Conservation (phyloP, 306 rosid species). For the Hippophae rhamnoides region DNA sequence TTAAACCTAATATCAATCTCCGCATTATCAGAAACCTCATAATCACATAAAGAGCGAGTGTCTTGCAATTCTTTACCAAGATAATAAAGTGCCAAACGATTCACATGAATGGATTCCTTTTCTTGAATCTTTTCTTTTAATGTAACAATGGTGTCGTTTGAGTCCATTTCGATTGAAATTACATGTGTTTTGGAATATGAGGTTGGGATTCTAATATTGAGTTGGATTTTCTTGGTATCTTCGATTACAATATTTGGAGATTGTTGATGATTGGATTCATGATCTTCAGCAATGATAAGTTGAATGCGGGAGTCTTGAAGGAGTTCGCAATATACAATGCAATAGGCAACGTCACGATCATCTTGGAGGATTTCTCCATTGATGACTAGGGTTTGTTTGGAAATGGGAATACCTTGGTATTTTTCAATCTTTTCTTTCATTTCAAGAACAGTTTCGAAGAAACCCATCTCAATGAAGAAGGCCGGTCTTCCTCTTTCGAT, state of each 20-base stretch:
- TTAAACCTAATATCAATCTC: slow-evolving; percentile 37
- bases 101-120: slow-evolving; percentile 17
- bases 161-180: slow-evolving; percentile 27
- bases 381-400: slow-evolving; percentile 58
- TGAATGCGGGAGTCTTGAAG: slow-evolving; percentile 41
- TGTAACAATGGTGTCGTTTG: slow-evolving; percentile 30
- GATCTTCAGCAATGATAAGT: slow-evolving; percentile 24
- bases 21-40: slow-evolving; percentile 19
- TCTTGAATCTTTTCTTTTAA: slow-evolving; percentile 48
- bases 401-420: slow-evolving; percentile 46
- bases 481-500: slow-evolving; percentile 25
- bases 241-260: not conserved
- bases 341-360: slow-evolving; percentile 26
- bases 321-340: slow-evolving; percentile 23
- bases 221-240: slow-evolving; percentile 12
- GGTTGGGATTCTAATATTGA: slow-evolving; percentile 27
- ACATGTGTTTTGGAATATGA: no score
- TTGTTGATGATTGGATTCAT: not conserved
- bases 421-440: slow-evolving; percentile 70
- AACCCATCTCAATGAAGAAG: slow-evolving; percentile 61
- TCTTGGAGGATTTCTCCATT: slow-evolving; percentile 55
- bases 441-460: slow-evolving; percentile 49
- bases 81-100: slow-evolving; percentile 20
- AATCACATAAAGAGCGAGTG: slow-evolving; percentile 21
- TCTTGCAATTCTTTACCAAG: slow-evolving; percentile 32